Base-by-base conservation (phyloP, 208 protist species). In the Angomonas deanei region DNA sequence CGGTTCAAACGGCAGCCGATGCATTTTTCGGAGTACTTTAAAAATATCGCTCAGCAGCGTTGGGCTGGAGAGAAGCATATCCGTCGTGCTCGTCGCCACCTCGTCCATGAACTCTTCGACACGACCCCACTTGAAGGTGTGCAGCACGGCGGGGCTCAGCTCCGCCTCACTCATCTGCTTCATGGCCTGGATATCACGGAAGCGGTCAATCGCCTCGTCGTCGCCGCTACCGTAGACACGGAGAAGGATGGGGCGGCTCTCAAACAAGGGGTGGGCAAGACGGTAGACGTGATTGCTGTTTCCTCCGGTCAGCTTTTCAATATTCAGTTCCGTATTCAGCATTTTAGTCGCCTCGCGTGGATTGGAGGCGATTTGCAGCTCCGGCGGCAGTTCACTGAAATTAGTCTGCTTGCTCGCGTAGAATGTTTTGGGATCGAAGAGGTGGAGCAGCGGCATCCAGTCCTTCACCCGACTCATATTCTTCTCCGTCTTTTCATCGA, bases 251-350 rank as follows among this genome's bases (percentile, higher is more conserved):
- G 65, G 67, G 57, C 84, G 82, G 30, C 70, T 72, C 0, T 75
- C 78, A 46, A 84, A 89, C 39, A 76, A 68, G 15, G 80, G 60
- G 68, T 88, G 81, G 5, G 62, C 66, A 13, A 93, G 68, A n/a
- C 81, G 80, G 71, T 90, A 93, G 42, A 93, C 86, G 65, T 87
- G 76, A 60, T 93, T 93, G 74, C 86, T 93, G 61, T 93, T 93
- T 30, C 86, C 86, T 19, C 82, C 80, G n/a, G 77, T 74, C 26
- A 93, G 71, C 39, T 84, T 81, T 70, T 88, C 80, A 32, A 93
- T 80, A n/a, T 80, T 67, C 49, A 93, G 66, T 34, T 88, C 83
- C 21, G 60, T 75, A 54, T 78, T 56, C 26, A 93, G 66, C 68
- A 71, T 63, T 66, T 76, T 70, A 17, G 79, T 83, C 30, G 76